Percentiles rank a stretch among this genome's conserved stretches.
Evolutionary conservation across 2,329 filamentous ascomycete species (phyloP).

Genomic region (Exophiala dermatitidis): DNA sequence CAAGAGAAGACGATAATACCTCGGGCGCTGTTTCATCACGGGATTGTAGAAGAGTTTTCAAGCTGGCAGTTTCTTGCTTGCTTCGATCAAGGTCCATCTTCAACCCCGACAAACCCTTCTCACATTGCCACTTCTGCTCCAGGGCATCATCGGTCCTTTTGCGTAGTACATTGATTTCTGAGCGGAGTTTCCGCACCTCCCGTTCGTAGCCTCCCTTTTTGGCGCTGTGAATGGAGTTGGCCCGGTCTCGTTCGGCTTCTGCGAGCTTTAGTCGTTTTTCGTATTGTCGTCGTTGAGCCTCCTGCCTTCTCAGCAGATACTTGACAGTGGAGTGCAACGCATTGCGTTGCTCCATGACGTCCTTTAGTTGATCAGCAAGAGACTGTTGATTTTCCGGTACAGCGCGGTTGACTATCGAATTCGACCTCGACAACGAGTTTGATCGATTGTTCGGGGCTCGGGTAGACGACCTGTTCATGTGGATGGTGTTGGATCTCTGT

Average conservation of each 20-base stretch:
- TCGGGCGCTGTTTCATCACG: constrained; percentile 72
- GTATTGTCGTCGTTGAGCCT: constrained; percentile 75
- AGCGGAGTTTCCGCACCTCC: constrained; percentile 70
- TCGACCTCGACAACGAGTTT: constrained; percentile 53
- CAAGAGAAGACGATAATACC: constrained; percentile 55
- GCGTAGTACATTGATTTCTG: constrained; percentile 77
- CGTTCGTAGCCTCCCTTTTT: constrained; percentile 72
- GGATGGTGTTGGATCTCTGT: constrained; percentile 24
- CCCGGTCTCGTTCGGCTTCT: constrained; percentile 69
- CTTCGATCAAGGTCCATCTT: constrained; percentile 97
- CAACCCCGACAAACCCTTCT: constrained; percentile 77
- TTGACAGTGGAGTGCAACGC: constrained; percentile 82
- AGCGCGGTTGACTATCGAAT: constrained; percentile 46
- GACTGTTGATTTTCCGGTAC: constrained; percentile 57
- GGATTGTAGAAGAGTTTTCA: constrained; percentile 69
- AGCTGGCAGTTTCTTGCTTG: constrained; percentile 81
- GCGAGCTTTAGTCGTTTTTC: constrained; percentile 70
- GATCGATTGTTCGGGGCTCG: constrained; percentile 50
- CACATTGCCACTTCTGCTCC: constrained; percentile 92
- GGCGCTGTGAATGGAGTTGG: constrained; percentile 52
- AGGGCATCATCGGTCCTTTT: constrained; percentile 86
- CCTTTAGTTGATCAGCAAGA: constrained; percentile 73
- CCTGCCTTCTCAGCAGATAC: constrained; percentile 76
- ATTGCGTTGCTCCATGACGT: constrained; percentile 88
- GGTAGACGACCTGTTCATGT: constrained; percentile 58